Evolutionary conservation across 768 basidiomycete genomes (phyloP), one percentile per base, ranked within the genome.

Genomic region (Pholiota conissans): DNA sequence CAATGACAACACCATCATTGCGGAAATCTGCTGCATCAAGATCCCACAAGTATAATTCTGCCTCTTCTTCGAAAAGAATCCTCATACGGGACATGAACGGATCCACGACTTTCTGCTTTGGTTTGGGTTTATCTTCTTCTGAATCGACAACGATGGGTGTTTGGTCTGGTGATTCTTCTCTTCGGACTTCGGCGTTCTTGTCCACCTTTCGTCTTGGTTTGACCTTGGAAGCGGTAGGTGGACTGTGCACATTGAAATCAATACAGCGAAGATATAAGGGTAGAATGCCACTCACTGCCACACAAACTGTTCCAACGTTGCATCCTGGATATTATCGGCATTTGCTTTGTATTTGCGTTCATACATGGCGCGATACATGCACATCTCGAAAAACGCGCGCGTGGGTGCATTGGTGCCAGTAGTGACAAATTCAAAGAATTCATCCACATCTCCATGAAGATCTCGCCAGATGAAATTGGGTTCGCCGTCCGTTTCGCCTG

Each of bases 331-430:
- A 58, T 78, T 82, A 54, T 91, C 87, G 10, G 91, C 90, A 63
- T 83, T 84, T 50, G 64, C 76, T 64, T 80, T 87, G 76, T 90
- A 89, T 76, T 95, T 95, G 73, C 95, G 85, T 69, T 99, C 97
- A 71, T 89, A 98, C 87, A 98, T 94, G 57, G 96, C 96, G 27
- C 92, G 86, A 65, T 96, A 91, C 81, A 98, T 90, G 74, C 94
- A 92, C 24, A 87, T 87, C 74, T 98, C 95, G 68, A 98, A 97
- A 70, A 94, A 90, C 14, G 84, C 88, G 47, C 87, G 84, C 0
- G 93, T 95, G 0, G 91, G 89, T 50, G 85, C 86, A 46, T 93
- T 93, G 4, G 87, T 87, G 11, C 80, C 82, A 3, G 85, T 78
- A 26, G 91, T 88, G 16, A 97, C 89, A 69, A 95, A 98, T 71